These are phyloP conservation scores for Aspergillus olivimuriae DNA, from an alignment of 495 filamentous ascomycete species.

Conservation along the genomic window DNA sequence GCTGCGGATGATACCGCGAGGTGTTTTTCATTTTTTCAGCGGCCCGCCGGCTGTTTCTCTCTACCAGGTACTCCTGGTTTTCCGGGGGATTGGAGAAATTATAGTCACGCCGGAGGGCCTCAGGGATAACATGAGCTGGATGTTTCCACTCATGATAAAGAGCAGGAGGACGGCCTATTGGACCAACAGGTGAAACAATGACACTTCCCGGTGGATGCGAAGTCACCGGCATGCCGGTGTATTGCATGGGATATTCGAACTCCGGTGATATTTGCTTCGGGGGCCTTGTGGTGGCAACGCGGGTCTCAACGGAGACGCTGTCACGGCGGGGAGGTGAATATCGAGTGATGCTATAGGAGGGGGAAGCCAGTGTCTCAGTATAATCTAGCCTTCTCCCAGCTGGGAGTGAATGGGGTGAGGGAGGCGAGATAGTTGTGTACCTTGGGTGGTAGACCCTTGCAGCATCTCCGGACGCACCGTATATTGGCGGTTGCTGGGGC, in stretches of 20 bases:
- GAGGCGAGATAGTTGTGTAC: conserved; percentile 24
- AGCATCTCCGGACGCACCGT: conserved; percentile 24
- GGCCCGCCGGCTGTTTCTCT: conserved; percentile 31
- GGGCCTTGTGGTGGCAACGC: conserved; percentile 13
- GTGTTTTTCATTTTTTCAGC: conserved; percentile 41
- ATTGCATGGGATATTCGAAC: conserved; percentile 27
- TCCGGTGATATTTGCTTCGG: conserved; percentile 20
- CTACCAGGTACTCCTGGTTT: conserved; percentile 35
- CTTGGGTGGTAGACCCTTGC: conserved; percentile 40
- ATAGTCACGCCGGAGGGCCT: conserved; percentile 27
- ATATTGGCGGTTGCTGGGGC: conserved; percentile 28
- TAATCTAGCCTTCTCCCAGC: conserved; percentile 1
- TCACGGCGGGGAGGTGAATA: conserved; percentile 26
- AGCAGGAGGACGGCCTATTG: conserved; percentile 21
- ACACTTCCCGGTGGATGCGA: conserved; percentile 27
- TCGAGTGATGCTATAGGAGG: conserved; percentile 28
- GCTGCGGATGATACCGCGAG: conserved; percentile 54
- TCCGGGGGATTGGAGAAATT: conserved; percentile 28
- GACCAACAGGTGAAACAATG: conserved; percentile 33
- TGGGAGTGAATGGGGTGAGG: conserved; percentile 6
- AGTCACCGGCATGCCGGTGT: conserved; percentile 24
- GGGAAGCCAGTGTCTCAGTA: conserved; percentile 10
- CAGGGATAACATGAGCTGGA: conserved; percentile 26
- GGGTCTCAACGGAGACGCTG: conserved; percentile 26
- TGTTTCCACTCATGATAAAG: conserved; percentile 34